Conservation (phyloP, 768 basidiomycete genomes). For the Pleurotus tuber-regium region DNA sequence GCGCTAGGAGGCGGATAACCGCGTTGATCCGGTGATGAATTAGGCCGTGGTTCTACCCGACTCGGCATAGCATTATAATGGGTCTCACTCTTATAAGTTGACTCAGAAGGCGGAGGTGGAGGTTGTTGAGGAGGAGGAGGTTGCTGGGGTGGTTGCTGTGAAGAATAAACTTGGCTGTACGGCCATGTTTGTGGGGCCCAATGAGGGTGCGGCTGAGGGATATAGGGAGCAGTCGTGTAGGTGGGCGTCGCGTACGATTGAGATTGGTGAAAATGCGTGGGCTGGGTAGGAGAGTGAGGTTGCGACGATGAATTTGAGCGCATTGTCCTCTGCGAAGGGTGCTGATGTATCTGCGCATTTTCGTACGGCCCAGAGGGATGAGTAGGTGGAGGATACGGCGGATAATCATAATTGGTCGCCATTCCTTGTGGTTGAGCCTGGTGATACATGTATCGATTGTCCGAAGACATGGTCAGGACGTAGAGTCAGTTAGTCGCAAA, state of each 20-base stretch:
- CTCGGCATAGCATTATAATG: background rate
- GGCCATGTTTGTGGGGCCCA: slow-evolving; percentile 4
- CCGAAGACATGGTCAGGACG: slow-evolving; percentile 12
- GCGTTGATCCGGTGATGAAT: background rate
- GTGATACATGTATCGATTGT: slow-evolving; percentile 15
- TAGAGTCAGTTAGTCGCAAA: too few species aligned
- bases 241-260: slow-evolving; percentile 7
- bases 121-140: too few species aligned
- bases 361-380: slow-evolving; percentile 8
- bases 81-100: slow-evolving; percentile 2
- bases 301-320: slow-evolving; percentile 11
- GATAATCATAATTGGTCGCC: slow-evolving; percentile 14
- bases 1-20: background rate
- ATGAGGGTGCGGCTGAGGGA: slow-evolving; percentile 10
- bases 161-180: slow-evolving; percentile 3
- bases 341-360: slow-evolving; percentile 8
- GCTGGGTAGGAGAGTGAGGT: slow-evolving; percentile 10
- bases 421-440: slow-evolving; percentile 8
- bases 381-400: slow-evolving; percentile 10
- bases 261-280: slow-evolving; percentile 10
- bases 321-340: slow-evolving; percentile 9
- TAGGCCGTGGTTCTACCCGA: background rate
- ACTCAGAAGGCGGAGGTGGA: background rate
- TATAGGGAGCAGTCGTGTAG: slow-evolving; percentile 11
- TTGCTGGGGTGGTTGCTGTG: background rate